Conservation (phyloP, 345 rosid species). For the Dipteronia dyeriana region DNA sequence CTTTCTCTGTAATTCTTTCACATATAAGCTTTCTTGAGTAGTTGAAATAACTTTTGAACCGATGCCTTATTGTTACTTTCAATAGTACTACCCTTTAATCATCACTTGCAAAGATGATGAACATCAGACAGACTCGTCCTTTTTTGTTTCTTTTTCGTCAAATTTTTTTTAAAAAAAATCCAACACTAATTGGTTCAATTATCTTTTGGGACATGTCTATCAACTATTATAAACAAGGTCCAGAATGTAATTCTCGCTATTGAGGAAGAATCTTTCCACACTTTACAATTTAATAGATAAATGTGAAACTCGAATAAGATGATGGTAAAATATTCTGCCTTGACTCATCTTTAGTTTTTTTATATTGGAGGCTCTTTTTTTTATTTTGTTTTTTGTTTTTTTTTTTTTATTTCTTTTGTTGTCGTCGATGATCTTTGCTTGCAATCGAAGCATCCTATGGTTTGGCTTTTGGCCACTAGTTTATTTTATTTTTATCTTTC, state of each 20-base stretch:
- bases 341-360: neutral
- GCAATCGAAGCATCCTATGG: slow-evolving; percentile 15
- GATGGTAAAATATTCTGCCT: too few species aligned
- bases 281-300: too few species aligned
- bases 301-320: too few species aligned
- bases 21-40: neutral
- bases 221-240: too few species aligned
- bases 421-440: slow-evolving; percentile 5
- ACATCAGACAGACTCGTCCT: neutral
- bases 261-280: too few species aligned
- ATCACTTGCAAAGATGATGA: slow-evolving; percentile 11
- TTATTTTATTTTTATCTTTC: neutral
- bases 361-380: neutral
- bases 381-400: too few species aligned
- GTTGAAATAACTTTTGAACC: slow-evolving; percentile 1
- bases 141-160: too few species aligned
- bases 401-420: neutral
- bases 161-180: too few species aligned
- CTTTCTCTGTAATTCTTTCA: neutral
- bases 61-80: neutral
- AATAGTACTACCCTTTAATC: neutral
- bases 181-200: too few species aligned
- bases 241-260: too few species aligned
- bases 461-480: neutral
- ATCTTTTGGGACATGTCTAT: too few species aligned